phyloP scores from a whole-genome alignment of 192 early-diverging fungal species.

The Helicostylum pulchrum region DNA sequence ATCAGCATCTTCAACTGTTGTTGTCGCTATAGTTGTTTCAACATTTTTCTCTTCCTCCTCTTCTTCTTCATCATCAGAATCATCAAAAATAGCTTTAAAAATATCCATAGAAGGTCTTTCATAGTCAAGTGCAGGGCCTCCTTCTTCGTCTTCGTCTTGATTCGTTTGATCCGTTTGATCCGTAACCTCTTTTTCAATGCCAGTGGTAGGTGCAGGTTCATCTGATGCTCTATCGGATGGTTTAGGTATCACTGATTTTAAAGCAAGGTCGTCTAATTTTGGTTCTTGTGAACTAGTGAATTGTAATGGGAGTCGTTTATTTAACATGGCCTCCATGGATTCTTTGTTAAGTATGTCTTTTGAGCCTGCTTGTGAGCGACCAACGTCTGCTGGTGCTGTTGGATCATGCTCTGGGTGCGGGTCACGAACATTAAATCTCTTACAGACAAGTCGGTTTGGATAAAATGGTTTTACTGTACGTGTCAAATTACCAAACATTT shows the following conservation, averaged over 20 bases:
- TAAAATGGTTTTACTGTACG: slow-evolving; percentile 55
- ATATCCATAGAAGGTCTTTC: slow-evolving; percentile 80
- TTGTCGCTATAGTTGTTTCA: not conserved
- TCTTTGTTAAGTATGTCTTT: slow-evolving; percentile 42
- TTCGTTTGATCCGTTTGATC: slow-evolving; percentile 2
- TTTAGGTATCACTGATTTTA: slow-evolving; percentile 17
- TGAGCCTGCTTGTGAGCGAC: slow-evolving; percentile 39
- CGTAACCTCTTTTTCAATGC: not conserved
- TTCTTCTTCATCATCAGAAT: slow-evolving; percentile 59
- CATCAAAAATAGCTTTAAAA: slow-evolving; percentile 80
- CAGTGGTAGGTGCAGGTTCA: not conserved
- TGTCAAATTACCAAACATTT: slow-evolving; percentile 69
- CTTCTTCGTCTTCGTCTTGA: slow-evolving; percentile 11
- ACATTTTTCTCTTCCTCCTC: slow-evolving; percentile 37
- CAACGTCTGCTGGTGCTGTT: slow-evolving; percentile 10
- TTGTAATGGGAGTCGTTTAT: slow-evolving; percentile 16
- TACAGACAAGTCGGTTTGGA: slow-evolving; percentile 69
- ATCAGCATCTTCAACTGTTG: not conserved
- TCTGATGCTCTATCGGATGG: slow-evolving; percentile 14
- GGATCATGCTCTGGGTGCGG: slow-evolving; percentile 61
- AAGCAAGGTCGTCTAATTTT: slow-evolving; percentile 14
- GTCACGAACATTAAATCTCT: slow-evolving; percentile 72
- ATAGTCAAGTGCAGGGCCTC: slow-evolving; percentile 20
- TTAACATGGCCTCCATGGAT: slow-evolving; percentile 41
- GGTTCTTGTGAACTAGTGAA: not conserved